phyloP scores from a whole-genome alignment of 2,329 filamentous ascomycete genomes.

The Cladosporium sp. region DNA sequence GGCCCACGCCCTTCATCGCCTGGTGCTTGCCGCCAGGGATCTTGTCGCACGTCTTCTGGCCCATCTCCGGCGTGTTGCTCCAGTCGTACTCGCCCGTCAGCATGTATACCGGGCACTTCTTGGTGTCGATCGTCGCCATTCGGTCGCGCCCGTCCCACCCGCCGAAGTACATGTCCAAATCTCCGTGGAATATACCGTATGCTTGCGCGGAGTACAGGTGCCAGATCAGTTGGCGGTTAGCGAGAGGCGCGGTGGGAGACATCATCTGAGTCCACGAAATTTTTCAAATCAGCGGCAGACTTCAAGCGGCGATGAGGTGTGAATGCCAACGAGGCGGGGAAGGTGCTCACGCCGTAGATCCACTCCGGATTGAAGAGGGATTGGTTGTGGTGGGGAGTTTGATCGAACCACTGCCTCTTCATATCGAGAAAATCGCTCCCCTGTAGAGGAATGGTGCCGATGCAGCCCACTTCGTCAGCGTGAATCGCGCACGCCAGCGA shows the following conservation, averaged over 20 bases:
- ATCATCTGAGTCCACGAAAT: constrained; percentile 35
- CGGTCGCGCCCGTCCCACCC: constrained; percentile 40
- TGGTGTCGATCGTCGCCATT: constrained; percentile 43
- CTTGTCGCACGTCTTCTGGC: constrained; percentile 44
- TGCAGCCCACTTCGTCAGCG: constrained; percentile 44
- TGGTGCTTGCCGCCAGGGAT: constrained; percentile 43
- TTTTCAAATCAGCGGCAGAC: no score
- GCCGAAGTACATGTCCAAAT: constrained; percentile 35
- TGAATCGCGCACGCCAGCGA: constrained; percentile 46
- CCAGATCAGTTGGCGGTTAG: constrained; percentile 48
- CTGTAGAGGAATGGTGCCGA: constrained; percentile 45
- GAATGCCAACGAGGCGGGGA: no score
- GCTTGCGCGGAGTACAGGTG: constrained; percentile 48
- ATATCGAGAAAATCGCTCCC: constrained; percentile 41
- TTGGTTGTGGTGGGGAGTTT: constrained; percentile 46
- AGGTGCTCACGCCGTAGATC: constrained; percentile 41
- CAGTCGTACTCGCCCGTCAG: constrained; percentile 49
- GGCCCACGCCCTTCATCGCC: constrained; percentile 43
- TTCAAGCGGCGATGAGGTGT: no score
- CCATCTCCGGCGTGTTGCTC: constrained; percentile 45
- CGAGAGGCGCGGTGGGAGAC: constrained; percentile 41
- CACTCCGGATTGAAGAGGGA: constrained; percentile 43
- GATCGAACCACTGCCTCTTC: constrained; percentile 41
- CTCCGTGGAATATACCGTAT: constrained; percentile 50
- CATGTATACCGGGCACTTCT: constrained; percentile 49